phyloP scores from a whole-genome alignment of 768 basidiomycete genomes.

The Tylopilus rubrobrunneus region DNA sequence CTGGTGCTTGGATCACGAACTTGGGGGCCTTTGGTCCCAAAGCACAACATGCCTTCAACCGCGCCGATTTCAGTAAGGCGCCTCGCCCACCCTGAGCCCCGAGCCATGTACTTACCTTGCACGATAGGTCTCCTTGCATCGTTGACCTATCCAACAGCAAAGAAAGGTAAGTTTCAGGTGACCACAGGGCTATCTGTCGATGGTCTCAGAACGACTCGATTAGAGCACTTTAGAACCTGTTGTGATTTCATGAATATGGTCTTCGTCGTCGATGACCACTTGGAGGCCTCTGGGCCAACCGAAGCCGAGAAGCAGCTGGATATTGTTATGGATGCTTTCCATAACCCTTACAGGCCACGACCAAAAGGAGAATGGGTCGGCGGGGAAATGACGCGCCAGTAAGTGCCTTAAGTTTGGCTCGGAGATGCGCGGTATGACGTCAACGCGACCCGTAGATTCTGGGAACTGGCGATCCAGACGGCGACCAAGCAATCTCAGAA shows the following conservation, averaged over 20 bases:
- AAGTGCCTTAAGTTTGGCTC: background rate
- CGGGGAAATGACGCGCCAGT: background rate
- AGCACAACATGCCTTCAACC: background rate
- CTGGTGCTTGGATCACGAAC: constrained; percentile 5
- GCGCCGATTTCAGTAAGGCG: background rate
- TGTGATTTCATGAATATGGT: background rate
- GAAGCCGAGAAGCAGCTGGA: background rate
- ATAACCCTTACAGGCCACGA: background rate
- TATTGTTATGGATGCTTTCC: background rate
- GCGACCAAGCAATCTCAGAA: background rate
- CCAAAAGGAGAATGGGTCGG: background rate
- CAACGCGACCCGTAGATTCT: background rate
- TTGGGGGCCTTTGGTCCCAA: background rate
- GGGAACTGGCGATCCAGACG: background rate
- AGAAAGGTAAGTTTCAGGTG: background rate
- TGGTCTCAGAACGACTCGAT: background rate
- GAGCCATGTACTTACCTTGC: background rate
- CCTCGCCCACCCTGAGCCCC: background rate
- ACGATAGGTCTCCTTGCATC: background rate
- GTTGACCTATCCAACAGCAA: background rate
- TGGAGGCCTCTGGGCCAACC: background rate
- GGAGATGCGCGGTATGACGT: background rate
- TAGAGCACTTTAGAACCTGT: background rate
- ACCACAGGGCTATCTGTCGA: background rate
- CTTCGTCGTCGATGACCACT: background rate